phyloP scores from a whole-genome alignment of 768 basidiomycete genomes.

The Boletus rubropictus region DNA sequence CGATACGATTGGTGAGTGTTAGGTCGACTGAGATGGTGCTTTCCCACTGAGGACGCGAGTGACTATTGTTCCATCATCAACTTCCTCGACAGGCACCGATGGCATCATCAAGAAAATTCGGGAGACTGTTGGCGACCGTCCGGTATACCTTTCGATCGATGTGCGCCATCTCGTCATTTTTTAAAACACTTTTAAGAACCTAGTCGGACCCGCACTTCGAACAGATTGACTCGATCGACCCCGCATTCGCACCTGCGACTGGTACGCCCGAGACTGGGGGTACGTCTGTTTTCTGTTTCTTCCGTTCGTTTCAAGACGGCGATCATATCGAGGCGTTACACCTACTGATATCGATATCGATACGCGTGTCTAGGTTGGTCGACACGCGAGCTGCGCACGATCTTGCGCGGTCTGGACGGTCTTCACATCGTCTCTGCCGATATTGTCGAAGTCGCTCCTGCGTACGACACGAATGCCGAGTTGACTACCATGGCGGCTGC shows the following conservation, averaged over 20 bases:
- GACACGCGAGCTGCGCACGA: constrained; percentile 72
- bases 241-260: constrained; percentile 76
- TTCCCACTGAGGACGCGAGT: neutral
- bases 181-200: neutral
- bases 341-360: neutral
- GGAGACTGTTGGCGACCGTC: constrained; percentile 64
- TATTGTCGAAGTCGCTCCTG: constrained; percentile 81
- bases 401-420: constrained; percentile 70
- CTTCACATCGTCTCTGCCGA: constrained; percentile 75
- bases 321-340: neutral
- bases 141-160: constrained; percentile 77
- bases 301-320: too few relatives aligned
- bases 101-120: constrained; percentile 80
- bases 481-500: constrained; percentile 61
- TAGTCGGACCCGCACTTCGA: neutral
- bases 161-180: constrained; percentile 35
- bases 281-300: constrained; percentile 2
- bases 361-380: constrained; percentile 45
- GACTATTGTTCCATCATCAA: neutral
- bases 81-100: constrained; percentile 44
- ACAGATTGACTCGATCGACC: constrained; percentile 76
- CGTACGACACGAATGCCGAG: constrained; percentile 67
- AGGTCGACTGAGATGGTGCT: neutral
- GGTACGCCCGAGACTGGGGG: constrained; percentile 83
- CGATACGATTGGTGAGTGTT: constrained; percentile 62